Conservation (phyloP, 1,139 yeast genomes). For the Nakaseomyces uthaithaninus region DNA sequence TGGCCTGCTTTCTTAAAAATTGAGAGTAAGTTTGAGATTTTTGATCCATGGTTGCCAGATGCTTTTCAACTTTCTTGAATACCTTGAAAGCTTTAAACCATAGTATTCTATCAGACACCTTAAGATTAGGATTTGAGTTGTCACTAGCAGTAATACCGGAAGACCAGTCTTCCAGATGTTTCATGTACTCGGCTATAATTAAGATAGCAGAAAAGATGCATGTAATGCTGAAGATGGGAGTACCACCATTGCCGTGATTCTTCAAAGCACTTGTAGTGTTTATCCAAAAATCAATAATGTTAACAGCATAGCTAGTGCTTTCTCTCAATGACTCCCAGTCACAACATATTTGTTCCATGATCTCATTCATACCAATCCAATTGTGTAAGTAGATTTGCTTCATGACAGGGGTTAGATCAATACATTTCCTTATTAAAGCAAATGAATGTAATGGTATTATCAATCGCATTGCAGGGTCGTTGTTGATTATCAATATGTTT, state of each 20-base stretch:
- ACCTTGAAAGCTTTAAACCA: constrained; percentile 35
- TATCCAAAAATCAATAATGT: constrained; percentile 59
- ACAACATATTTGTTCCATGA: constrained; percentile 35
- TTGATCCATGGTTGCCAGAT: constrained; percentile 39
- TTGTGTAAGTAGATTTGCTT: constrained; percentile 52
- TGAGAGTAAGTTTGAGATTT: constrained; percentile 45
- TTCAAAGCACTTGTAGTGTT: constrained; percentile 55
- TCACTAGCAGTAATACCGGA: constrained; percentile 24
- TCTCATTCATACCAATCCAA: constrained; percentile 58
- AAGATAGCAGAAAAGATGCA: constrained; percentile 56
- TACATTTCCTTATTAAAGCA: constrained; percentile 54
- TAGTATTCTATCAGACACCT: constrained; percentile 33
- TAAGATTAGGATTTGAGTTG: constrained; percentile 21
- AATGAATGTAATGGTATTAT: constrained; percentile 56
- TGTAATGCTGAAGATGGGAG: constrained; percentile 65
- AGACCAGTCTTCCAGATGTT: constrained; percentile 46
- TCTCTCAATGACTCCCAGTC: constrained; percentile 48
- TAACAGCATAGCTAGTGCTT: constrained; percentile 49
- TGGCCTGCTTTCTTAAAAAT: constrained; percentile 44
- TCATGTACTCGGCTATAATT: constrained; percentile 53
- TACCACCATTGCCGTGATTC: constrained; percentile 55
- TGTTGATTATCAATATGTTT: constrained; percentile 39
- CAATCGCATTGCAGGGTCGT: constrained; percentile 50
- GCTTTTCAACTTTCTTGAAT: constrained; percentile 49
- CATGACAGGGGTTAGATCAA: constrained; percentile 52